A percentile compares a stretch with the other conserved stretches of the same genome.
phyloP scores from a whole-genome alignment of 2,329 filamentous ascomycete species.

The Colletotrichum abscissum region DNA sequence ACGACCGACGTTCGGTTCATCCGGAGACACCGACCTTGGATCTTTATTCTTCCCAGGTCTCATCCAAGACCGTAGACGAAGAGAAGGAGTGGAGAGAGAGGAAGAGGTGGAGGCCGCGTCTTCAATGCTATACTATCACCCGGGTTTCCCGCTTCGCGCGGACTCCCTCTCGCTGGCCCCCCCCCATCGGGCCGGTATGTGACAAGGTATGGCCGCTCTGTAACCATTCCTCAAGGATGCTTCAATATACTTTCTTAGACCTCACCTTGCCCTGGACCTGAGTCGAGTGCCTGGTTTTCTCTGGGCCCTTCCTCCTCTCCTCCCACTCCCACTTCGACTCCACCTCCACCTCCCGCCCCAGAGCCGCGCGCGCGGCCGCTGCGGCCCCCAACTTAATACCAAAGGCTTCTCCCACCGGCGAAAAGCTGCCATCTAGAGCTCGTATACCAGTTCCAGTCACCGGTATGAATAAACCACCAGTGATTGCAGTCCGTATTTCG shows the following conservation, averaged over 20 bases:
- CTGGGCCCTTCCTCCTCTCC: neutral
- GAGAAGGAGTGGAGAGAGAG: neutral
- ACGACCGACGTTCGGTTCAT: constrained; percentile 5
- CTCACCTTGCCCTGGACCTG: neutral
- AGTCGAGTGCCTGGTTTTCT: neutral
- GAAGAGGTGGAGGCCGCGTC: neutral
- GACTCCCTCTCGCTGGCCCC: neutral
- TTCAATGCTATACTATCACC: neutral
- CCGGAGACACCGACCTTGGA: constrained; percentile 1
- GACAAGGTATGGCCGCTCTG: neutral
- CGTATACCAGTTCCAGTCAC: neutral
- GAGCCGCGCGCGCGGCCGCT: no score
- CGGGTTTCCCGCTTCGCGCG: neutral
- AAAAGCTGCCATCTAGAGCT: neutral
- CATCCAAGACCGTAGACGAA: neutral
- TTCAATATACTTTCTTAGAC: neutral
- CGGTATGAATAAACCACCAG: no score
- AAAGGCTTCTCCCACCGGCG: neutral
- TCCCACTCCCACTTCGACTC: no score
- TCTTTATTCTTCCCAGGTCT: neutral
- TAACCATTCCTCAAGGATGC: neutral
- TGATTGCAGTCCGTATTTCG: neutral
- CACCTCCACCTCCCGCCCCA: neutral
- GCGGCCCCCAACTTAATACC: neutral
- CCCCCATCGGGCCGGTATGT: neutral